Conservation (phyloP, 352 stramenopile species). For the Phytophthora tentaculata region DNA sequence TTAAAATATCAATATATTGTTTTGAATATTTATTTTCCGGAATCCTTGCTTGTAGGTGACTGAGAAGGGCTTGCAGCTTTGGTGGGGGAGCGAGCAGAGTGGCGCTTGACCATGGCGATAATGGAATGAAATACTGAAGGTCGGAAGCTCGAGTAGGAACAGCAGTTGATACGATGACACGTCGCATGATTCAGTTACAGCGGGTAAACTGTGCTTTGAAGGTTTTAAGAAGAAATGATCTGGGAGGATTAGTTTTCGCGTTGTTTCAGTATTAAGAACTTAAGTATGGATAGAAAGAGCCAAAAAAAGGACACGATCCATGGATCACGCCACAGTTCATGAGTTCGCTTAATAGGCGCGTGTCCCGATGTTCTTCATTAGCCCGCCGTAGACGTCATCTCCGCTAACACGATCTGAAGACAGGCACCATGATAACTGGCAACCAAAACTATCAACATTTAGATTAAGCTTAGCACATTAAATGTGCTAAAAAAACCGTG, state of each 20-base stretch:
- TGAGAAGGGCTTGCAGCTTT: slow-evolving; percentile 1
- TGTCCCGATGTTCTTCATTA: no score
- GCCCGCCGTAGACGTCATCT: no score
- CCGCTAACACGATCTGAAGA: no score
- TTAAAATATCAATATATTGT: no score
- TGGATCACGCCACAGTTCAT: no score
- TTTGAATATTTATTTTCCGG: no score
- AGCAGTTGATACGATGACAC: slow-evolving; percentile 26
- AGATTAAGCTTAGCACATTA: no score
- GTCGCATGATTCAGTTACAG: slow-evolving; percentile 6
- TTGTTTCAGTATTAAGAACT: slow-evolving; percentile 29
- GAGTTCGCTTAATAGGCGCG: no score
- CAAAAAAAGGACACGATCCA: not conserved
- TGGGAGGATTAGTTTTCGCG: not conserved
- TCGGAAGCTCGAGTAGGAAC: slow-evolving; percentile 28
- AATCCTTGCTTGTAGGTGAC: slow-evolving; percentile 2
- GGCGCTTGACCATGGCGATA: slow-evolving; percentile 25
- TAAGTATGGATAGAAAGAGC: slow-evolving; percentile 8
- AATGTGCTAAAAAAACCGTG: no score
- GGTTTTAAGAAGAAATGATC: no score
- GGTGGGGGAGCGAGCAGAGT: not conserved
- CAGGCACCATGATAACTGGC: no score
- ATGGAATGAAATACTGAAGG: slow-evolving; percentile 27
- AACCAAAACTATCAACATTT: no score
- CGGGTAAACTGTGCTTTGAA: slow-evolving; percentile 3